These are phyloP conservation scores for Cytospora piceae DNA, from an alignment of 2,329 filamentous ascomycete genomes.

Conservation along the genomic window DNA sequence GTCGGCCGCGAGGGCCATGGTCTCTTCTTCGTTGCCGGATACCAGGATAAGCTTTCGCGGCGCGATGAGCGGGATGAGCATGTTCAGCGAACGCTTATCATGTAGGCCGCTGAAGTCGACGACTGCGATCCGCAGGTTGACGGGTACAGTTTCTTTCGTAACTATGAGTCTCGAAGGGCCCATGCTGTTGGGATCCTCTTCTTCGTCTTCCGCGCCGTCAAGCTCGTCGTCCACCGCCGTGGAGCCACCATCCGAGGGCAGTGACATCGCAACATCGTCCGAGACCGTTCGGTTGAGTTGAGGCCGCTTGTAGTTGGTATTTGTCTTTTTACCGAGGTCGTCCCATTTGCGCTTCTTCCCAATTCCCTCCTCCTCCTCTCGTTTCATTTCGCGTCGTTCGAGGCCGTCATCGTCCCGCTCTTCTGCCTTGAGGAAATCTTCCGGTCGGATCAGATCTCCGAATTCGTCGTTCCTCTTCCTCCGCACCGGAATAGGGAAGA, in stretches of 20 bases:
- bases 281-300: conserved; percentile 49
- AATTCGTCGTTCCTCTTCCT: conserved; percentile 81
- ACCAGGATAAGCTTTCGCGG: conserved; percentile 95
- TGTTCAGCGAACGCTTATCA: conserved; percentile 90
- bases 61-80: conserved; percentile 91
- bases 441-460: conserved; percentile 88
- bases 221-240: conserved; percentile 53
- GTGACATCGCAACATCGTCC: conserved; percentile 51
- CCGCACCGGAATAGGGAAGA: conserved; percentile 85
- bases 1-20: conserved; percentile 74
- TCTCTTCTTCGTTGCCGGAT: conserved; percentile 79
- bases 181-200: conserved; percentile 49
- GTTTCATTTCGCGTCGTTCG: conserved; percentile 57
- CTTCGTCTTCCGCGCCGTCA: conserved; percentile 61
- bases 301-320: conserved; percentile 63
- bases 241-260: conserved; percentile 42
- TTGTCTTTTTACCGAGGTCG: conserved; percentile 58
- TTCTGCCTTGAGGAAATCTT: conserved; percentile 91
- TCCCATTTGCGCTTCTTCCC: conserved; percentile 97
- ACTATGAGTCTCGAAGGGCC: conserved; percentile 79
- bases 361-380: conserved; percentile 63
- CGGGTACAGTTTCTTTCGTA: conserved; percentile 62
- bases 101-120: conserved; percentile 93
- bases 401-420: conserved; percentile 79
- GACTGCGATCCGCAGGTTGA: conserved; percentile 79